phyloP scores from a whole-genome alignment of 768 basidiomycete species.

The Pulveroboletus sp. region DNA sequence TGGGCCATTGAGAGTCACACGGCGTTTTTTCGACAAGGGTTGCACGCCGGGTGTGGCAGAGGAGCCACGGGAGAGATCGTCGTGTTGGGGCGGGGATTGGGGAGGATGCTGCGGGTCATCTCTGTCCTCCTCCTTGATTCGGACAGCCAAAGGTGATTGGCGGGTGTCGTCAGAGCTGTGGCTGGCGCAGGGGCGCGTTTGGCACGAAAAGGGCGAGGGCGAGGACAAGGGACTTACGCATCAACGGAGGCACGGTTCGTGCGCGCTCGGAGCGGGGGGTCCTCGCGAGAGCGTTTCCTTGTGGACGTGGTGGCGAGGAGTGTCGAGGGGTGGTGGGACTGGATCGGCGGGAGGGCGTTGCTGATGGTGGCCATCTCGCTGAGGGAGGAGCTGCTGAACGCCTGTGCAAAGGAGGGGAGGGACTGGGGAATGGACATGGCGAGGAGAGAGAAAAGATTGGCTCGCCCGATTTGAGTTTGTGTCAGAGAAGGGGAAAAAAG shows the following conservation, averaged over 20 bases:
- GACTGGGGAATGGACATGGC: conserved; percentile 53
- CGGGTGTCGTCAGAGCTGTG: conserved; percentile 30
- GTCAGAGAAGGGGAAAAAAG: too few relatives aligned
- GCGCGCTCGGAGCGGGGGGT: conserved; percentile 25
- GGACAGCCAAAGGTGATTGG: conserved; percentile 42
- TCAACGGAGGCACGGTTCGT: conserved; percentile 22
- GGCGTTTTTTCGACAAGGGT: conserved; percentile 55
- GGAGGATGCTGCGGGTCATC: conserved; percentile 37
- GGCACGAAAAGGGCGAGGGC: background rate
- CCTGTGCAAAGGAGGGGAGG: conserved; percentile 75
- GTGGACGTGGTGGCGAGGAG: conserved; percentile 16
- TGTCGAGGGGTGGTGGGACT: conserved; percentile 35
- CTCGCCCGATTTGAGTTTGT: background rate
- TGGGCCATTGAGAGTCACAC: conserved; percentile 64
- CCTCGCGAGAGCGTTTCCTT: conserved; percentile 45
- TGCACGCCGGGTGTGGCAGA: conserved; percentile 38
- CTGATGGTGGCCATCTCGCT: conserved; percentile 43
- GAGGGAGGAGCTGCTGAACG: conserved; percentile 59
- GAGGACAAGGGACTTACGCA: conserved; percentile 38
- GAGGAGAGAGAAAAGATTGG: background rate
- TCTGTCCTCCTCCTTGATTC: conserved; percentile 63
- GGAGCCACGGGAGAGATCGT: conserved; percentile 15
- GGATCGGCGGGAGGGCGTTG: conserved; percentile 67
- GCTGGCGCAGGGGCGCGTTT: conserved; percentile 17
- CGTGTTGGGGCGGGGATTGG: conserved; percentile 30